phyloP scores from a whole-genome alignment of 352 stramenopile genomes.

The Phytophthora colocasiae region DNA sequence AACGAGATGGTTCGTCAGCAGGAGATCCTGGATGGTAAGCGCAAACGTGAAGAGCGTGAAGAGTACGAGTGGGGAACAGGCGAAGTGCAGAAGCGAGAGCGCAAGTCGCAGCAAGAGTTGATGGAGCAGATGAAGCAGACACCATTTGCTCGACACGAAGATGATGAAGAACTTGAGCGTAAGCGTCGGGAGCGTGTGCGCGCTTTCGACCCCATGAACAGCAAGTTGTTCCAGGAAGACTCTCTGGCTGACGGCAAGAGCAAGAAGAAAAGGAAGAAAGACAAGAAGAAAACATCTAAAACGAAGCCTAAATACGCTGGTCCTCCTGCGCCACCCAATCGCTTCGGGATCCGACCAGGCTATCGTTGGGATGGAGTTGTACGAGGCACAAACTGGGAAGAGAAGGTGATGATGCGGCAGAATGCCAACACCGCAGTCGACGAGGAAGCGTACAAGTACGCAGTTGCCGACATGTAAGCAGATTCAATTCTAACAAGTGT shows the following conservation, averaged over 20 bases:
- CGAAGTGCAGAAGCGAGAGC: slow-evolving; percentile 80
- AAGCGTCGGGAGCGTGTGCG: slow-evolving; percentile 64
- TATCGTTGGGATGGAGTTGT: slow-evolving; percentile 99
- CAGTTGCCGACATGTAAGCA: slow-evolving; percentile 83
- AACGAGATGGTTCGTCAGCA: slow-evolving; percentile 87
- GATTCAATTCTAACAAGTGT: too few species aligned
- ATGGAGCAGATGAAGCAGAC: slow-evolving; percentile 70
- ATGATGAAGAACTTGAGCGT: slow-evolving; percentile 76
- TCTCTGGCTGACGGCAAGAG: slow-evolving; percentile 37
- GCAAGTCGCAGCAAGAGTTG: slow-evolving; percentile 59
- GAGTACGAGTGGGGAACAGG: slow-evolving; percentile 89
- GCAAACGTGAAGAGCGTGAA: slow-evolving; percentile 76
- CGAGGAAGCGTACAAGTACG: slow-evolving; percentile 84
- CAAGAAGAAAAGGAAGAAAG: slow-evolving; percentile 57
- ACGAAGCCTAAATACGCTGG: slow-evolving; percentile 74
- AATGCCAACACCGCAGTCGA: slow-evolving; percentile 66
- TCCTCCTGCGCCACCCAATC: slow-evolving; percentile 77
- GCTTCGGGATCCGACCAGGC: slow-evolving; percentile 93
- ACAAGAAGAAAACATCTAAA: slow-evolving; percentile 38
- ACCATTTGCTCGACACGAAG: slow-evolving; percentile 72
- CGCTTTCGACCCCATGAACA: slow-evolving; percentile 83
- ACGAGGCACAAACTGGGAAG: slow-evolving; percentile 96
- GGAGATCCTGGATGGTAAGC: slow-evolving; percentile 80
- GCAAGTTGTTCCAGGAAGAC: slow-evolving; percentile 78
- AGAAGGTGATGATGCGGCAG: slow-evolving; percentile 90